phyloP scores from a whole-genome alignment of 371 early-diverging fungal species.

The Catenaria anguillulae region DNA sequence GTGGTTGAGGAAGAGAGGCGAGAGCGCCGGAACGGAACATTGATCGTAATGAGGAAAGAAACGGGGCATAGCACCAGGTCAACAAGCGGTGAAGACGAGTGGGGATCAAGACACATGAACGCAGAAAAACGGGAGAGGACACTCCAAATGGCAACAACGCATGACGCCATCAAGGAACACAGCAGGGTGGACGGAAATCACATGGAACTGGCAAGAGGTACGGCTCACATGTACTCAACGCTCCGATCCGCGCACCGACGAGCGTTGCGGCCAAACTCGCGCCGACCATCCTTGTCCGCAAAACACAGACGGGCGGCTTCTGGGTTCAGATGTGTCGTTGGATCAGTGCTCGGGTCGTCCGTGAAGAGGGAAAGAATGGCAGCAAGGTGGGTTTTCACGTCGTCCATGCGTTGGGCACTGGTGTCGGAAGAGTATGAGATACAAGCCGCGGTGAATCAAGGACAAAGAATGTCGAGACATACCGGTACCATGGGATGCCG shows the following conservation, averaged over 20 bases:
- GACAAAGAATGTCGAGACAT: not conserved
- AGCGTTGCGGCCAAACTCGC: conserved; percentile 32
- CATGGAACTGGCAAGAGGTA: too few species aligned
- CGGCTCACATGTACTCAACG: conserved; percentile 27
- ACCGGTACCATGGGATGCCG: conserved; percentile 36
- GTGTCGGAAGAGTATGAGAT: not conserved
- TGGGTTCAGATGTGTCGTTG: conserved; percentile 33
- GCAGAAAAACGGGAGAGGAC: too few species aligned
- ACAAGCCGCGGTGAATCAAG: not conserved
- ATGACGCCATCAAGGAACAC: too few species aligned
- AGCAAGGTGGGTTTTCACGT: conserved; percentile 20
- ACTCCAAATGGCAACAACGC: too few species aligned
- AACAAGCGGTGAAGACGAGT: too few species aligned
- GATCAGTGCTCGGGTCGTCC: conserved; percentile 25
- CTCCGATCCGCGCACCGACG: conserved; percentile 35
- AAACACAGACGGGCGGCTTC: conserved; percentile 30
- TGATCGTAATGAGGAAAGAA: too few species aligned
- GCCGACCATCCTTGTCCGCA: conserved; percentile 27
- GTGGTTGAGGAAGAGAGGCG: too few species aligned
- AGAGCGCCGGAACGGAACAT: too few species aligned
- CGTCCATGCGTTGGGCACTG: conserved; percentile 23
- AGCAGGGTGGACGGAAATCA: too few species aligned
- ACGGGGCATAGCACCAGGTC: too few species aligned
- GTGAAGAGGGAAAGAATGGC: conserved; percentile 20
- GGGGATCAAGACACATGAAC: too few species aligned